Conservation (phyloP, 2,329 filamentous ascomycete genomes). For the Colletotrichum acutatum region DNA sequence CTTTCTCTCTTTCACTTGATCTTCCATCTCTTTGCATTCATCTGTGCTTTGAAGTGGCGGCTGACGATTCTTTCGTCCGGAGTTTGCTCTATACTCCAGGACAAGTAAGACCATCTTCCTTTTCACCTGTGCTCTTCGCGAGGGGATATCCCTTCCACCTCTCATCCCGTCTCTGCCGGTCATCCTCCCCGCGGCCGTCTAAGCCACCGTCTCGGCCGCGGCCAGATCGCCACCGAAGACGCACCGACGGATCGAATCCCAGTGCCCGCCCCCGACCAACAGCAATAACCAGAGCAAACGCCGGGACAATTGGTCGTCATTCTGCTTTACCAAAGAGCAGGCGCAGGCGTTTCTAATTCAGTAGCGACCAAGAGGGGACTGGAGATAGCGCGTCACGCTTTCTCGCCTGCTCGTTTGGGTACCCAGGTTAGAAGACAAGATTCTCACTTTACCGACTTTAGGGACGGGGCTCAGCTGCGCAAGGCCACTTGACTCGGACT, state of each 20-base stretch:
- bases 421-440: background rate
- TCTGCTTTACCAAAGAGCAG: background rate
- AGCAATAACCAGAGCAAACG: background rate
- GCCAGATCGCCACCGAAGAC: background rate
- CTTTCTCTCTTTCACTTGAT: background rate
- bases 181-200: background rate
- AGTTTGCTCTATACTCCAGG: background rate
- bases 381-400: background rate
- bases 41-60: background rate
- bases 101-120: background rate
- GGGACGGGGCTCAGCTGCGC: conserved; percentile 1
- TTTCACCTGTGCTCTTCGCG: background rate
- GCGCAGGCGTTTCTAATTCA: conserved; percentile 1
- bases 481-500: background rate
- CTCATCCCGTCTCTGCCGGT: background rate
- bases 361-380: background rate
- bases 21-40: background rate
- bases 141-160: background rate
- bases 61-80: background rate
- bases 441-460: background rate
- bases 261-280: no score
- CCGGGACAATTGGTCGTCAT: background rate
- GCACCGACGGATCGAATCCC: background rate
- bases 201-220: background rate
- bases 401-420: background rate